phyloP scores from a whole-genome alignment of 1,284 basidiomycete species.

The Tylopilus sp. region DNA sequence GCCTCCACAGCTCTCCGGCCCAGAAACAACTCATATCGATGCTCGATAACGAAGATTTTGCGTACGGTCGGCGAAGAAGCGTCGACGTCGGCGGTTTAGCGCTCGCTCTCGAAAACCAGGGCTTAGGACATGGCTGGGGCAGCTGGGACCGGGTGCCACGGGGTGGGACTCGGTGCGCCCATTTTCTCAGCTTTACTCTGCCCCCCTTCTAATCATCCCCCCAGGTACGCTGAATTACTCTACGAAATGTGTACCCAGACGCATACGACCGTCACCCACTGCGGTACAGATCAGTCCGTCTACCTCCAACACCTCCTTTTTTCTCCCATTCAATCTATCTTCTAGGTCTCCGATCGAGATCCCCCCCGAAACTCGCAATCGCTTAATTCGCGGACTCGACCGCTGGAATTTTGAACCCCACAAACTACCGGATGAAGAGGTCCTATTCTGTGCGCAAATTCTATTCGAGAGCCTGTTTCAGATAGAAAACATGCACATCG shows the following conservation, averaged over 20 bases:
- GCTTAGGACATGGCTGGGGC: conserved; percentile 69
- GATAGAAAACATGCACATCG: conserved; percentile 68
- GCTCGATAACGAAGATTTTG: conserved; percentile 29
- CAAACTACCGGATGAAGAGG: conserved; percentile 70
- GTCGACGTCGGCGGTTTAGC: conserved; percentile 82
- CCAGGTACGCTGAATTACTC: conserved; percentile 69
- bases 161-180: conserved; percentile 53
- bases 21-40: conserved; percentile 10
- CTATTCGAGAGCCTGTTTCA: conserved; percentile 71
- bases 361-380: conserved; percentile 40
- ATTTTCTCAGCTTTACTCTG: conserved; percentile 10
- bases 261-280: conserved; percentile 61
- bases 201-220: conserved; percentile 11
- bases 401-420: conserved; percentile 88
- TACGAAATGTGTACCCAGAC: conserved; percentile 81
- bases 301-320: conserved; percentile 17
- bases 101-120: conserved; percentile 63
- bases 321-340: conserved; percentile 25
- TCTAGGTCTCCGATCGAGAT: conserved; percentile 33
- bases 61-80: conserved; percentile 54
- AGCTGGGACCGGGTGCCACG: conserved; percentile 54
- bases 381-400: conserved; percentile 63
- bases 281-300: conserved; percentile 43
- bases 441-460: conserved; percentile 74
- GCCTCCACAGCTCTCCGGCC: background rate